Percentiles rank a stretch among this genome's conserved stretches.
These are phyloP conservation scores for Umbelopsis sp. DNA, from an alignment of 192 early-diverging fungal genomes.

Conservation along the genomic window DNA sequence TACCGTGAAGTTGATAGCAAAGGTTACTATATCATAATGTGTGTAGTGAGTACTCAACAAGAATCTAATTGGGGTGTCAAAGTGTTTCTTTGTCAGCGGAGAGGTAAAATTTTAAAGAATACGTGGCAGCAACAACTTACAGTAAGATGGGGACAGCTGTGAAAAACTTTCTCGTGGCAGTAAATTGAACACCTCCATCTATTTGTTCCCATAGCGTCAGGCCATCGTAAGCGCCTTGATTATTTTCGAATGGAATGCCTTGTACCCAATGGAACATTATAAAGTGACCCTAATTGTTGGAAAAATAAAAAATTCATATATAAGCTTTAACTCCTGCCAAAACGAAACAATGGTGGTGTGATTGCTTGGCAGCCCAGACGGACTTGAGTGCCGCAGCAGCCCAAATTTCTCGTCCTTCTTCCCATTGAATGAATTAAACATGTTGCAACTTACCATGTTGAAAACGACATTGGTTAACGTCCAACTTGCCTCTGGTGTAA, in stretches of 20 bases:
- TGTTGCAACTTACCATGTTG: constrained; percentile 67
- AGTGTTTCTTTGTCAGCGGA: not conserved
- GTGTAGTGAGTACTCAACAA: constrained; percentile 95
- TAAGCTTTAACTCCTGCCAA: not conserved
- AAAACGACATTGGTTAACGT: constrained; percentile 93
- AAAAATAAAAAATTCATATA: not conserved
- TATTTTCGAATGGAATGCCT: constrained; percentile 93
- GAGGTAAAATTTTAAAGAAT: constrained; percentile 7
- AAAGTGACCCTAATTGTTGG: constrained; percentile 72
- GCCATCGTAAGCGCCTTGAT: constrained; percentile 91
- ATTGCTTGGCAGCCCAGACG: no score
- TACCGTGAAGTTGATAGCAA: constrained; percentile 87
- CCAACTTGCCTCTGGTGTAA: constrained; percentile 92
- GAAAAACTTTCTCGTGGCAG: constrained; percentile 97
- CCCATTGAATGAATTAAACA: not conserved
- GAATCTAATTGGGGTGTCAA: constrained; percentile 56
- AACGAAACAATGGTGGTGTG: no score
- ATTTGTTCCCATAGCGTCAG: constrained; percentile 99
- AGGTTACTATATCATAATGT: constrained; percentile 90
- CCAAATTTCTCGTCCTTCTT: not conserved
- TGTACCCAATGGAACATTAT: constrained; percentile 98
- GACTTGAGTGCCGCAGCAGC: no score
- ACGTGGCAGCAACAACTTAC: constrained; percentile 61
- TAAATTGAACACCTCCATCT: constrained; percentile 96
- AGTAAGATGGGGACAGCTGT: constrained; percentile 92